Evolutionary conservation across 768 basidiomycete genomes (phyloP), one percentile per base, ranked within the genome.

Genomic region (Boletus subparvulus): DNA sequence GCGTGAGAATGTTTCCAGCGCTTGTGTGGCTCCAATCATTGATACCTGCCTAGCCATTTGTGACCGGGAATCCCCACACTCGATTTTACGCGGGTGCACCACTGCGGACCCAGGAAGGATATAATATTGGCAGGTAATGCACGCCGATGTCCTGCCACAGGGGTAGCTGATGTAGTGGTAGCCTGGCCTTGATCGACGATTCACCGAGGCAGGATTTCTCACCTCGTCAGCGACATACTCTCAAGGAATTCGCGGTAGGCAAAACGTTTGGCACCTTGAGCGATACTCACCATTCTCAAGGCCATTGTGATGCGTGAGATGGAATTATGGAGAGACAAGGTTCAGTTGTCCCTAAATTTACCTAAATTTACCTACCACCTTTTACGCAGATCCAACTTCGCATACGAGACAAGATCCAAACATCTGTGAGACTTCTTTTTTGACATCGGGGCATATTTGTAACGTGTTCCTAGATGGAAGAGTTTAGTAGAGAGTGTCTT

Each of bases 301-400:
- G 92, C 91, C 3, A 87, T 98, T 54, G 87, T 88, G 17, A 92
- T 97, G 88, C 84, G 95, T 36, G 95, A 98, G 71, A 85, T 98
- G 86, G 95, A 97, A 69, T 76, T 97, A 3, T 97, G 94, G 94
- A 78, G 88, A 56, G 94, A 97, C 71, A 96, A 97, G 79, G 90
- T 90, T 35, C 36, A 3, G 21, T 33, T 16, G 35, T 48, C 28
- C 32, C 26, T 45, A 28, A 50, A 49, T 33, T 41, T 41, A 42
- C 17, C 5, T 28, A 2, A 53, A 28, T 12, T 55, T 26, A 33
- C 43, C 21, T 14, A 32, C 55, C 16, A 41, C 24, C 14, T 26
- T 45, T 41, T 24, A 26, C 24, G 14, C 59, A 90, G 90, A 93
- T 95, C 50, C 94, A 95, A 74, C 77, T 96, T 16, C 82, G 92